Percentiles rank a stretch among this genome's conserved stretches.
Evolutionary conservation across 2,329 filamentous ascomycete species (phyloP).

Genomic region (Pseudocercospora pini-densiflorae): DNA sequence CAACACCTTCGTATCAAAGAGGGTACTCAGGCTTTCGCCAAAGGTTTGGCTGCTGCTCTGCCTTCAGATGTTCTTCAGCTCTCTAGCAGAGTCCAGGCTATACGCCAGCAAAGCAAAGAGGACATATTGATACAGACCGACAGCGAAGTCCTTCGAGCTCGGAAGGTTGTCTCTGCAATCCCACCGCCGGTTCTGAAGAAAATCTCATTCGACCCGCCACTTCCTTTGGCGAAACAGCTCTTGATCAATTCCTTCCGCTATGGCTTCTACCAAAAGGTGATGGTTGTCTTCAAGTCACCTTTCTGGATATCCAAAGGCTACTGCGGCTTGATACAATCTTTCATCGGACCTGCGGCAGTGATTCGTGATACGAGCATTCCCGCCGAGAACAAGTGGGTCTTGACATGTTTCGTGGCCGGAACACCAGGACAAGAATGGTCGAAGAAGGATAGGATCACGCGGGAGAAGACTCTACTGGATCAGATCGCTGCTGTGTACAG

Average conservation of each 20-base stretch:
- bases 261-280: slow-evolving; percentile 58
- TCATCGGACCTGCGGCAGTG: slow-evolving; percentile 51
- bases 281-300: slow-evolving; percentile 49
- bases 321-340: slow-evolving; percentile 52
- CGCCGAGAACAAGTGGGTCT: slow-evolving; percentile 24
- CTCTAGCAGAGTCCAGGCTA: slow-evolving; percentile 28
- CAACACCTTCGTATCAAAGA: slow-evolving; percentile 56
- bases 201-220: slow-evolving; percentile 53
- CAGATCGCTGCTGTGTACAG: slow-evolving; percentile 40
- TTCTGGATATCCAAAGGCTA: slow-evolving; percentile 53
- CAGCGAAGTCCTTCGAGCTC: slow-evolving; percentile 39
- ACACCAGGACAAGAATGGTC: slow-evolving; percentile 41
- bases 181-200: slow-evolving; percentile 51
- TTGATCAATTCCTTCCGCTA: slow-evolving; percentile 44
- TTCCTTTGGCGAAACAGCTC: slow-evolving; percentile 47
- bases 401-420: slow-evolving; percentile 50
- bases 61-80: slow-evolving; percentile 19
- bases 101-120: slow-evolving; percentile 8
- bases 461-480: slow-evolving; percentile 37
- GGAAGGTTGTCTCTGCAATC: slow-evolving; percentile 54
- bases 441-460: slow-evolving; percentile 31
- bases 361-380: slow-evolving; percentile 49
- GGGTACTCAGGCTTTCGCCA: slow-evolving; percentile 50
- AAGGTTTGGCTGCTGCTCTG: slow-evolving; percentile 42
- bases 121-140: slow-evolving; percentile 32